A percentile compares a stretch with the other conserved stretches of the same genome.
phyloP scores from a whole-genome alignment of 495 filamentous ascomycete species.

The Aspergillus taichungensis region DNA sequence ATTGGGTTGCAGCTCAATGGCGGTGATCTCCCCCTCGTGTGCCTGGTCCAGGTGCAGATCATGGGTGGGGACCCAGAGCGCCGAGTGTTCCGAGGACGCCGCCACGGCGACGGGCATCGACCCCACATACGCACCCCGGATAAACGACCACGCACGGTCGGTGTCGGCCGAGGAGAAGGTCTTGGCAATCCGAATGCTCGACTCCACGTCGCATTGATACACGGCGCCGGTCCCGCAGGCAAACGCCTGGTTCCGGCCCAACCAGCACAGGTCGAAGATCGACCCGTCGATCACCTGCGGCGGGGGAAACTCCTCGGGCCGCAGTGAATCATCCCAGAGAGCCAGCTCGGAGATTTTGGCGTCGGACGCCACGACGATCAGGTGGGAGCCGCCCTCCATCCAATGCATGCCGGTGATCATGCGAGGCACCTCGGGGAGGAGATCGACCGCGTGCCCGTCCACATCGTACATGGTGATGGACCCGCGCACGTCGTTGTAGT shows the following conservation, averaged over 20 bases:
- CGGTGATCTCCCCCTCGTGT: slow-evolving; percentile 39
- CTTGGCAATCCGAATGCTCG: slow-evolving; percentile 28
- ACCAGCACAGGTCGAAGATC: slow-evolving; percentile 33
- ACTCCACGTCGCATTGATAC: slow-evolving; percentile 37
- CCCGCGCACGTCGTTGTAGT: slow-evolving; percentile 46
- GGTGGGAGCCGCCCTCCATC: slow-evolving; percentile 27
- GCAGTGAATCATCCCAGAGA: slow-evolving; percentile 37
- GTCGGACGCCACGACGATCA: slow-evolving; percentile 38
- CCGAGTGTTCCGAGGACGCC: slow-evolving; percentile 23
- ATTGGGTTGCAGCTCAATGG: slow-evolving; percentile 35
- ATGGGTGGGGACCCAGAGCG: slow-evolving; percentile 39
- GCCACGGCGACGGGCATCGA: slow-evolving; percentile 25
- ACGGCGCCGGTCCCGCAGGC: slow-evolving; percentile 33
- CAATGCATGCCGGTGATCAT: slow-evolving; percentile 38
- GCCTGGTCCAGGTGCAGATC: slow-evolving; percentile 31
- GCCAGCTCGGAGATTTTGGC: slow-evolving; percentile 33
- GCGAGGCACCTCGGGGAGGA: slow-evolving; percentile 38
- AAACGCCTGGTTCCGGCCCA: slow-evolving; percentile 23
- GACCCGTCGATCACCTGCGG: slow-evolving; percentile 30
- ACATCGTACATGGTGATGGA: slow-evolving; percentile 60
- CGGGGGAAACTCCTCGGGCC: slow-evolving; percentile 34
- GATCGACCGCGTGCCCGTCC: slow-evolving; percentile 46
- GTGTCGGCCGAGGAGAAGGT: slow-evolving; percentile 22
- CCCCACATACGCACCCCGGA: slow-evolving; percentile 23
- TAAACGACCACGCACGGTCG: slow-evolving; percentile 29